Evolutionary conservation across 2,329 filamentous ascomycete species (phyloP), one percentile per base, ranked within the genome.

Genomic region (Colletotrichum tamarilloi): DNA sequence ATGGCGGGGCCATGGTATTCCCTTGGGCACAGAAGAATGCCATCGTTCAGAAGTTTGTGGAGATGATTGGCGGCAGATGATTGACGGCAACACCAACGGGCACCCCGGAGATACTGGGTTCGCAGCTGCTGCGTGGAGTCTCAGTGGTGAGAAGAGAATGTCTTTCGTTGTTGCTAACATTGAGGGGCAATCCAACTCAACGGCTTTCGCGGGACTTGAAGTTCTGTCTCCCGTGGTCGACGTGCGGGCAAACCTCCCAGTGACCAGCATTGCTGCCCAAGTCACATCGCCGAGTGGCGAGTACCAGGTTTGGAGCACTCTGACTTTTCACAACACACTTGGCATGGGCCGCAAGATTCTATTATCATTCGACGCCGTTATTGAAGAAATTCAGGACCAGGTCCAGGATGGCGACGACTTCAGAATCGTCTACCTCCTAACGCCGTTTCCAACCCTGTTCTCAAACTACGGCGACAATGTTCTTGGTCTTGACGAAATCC

Each of bases 371-470:
- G 59, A 69, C 6, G 2, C 32, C 5, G 19, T 58, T 26, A 52
- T 64, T 32, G 52, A 57, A 3, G 67, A 69, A 14, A 8, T 67
- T 3, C 12, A 59, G 16, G 12, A 11, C 30, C 4, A 49, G 19
- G 35, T 67, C 26, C 24, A 68, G 7, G 46, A 16, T 22, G 28
- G 42, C 16, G 35, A 32, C 16, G 22, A 59, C 5, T 26, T 76
- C 8, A 56, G 57, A 14, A 59, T 71, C 14, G 24, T 70, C 56
- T 58, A 57, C 16, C 63, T 75, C 5, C 52, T 67, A 9, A 35
- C 67, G 7, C 75, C 75, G 9, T 66, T 68, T 26, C 68, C 71
- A 11, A 67, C 58, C 55, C 24, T 57, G 4, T 57, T 68, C 9
- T 64, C 62, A 1, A 46, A 42, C 16, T 22, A 59, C 30, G 67